Evolutionary conservation across 345 rosid genomes (phyloP), one percentile per base, ranked within the genome.

Genomic region (Melaleuca quinquenervia): DNA sequence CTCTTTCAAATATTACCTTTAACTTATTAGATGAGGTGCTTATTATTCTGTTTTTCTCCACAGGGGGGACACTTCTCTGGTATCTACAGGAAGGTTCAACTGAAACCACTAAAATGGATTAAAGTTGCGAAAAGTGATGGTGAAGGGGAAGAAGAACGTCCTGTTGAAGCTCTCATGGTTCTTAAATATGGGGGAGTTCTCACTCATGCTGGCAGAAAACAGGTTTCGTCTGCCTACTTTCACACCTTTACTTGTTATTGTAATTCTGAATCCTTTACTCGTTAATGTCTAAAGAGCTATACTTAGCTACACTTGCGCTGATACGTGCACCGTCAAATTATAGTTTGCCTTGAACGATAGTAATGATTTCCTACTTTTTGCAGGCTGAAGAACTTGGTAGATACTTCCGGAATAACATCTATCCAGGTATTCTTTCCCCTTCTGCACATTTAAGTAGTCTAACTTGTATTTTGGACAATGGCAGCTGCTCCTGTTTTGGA

Each of bases 311-410:
- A 16, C 24, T 32, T 70, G 48, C 78, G 32, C 78, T 70, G 78
- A 32, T 70, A 16, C 18, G 78, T 70, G 48, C 78, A 32, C 48
- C 32, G 78, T 70, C 48, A 36, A 60, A 70, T 32, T 70, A 70
- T 8, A 32, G 78, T 10, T 70, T 70, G 24, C 45, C 70, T 70
- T 4, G 26, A 58, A 45, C 52, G 52, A 82, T 29, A 52, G 44
- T 32, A 56, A 32, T 24, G 55, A 64, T 54, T 84, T 84, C 26
- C 13, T 87, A 82, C 84, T 82, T 84, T 83, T 84, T 89, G 89
- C 93, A 97, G 99, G 99, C 99, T 60, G 99, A 98, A 94, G 99
- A 98, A 87, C 92, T 98, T 87, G 99, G 99, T 88, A 92, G 99
- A 94, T 98, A 92, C 88, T 96, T 96, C 87, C 93, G 99, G 82